A percentile compares a stretch with the other conserved stretches of the same genome.
phyloP scores from a whole-genome alignment of 1,139 yeast genomes.

The Taphrina betulina region DNA sequence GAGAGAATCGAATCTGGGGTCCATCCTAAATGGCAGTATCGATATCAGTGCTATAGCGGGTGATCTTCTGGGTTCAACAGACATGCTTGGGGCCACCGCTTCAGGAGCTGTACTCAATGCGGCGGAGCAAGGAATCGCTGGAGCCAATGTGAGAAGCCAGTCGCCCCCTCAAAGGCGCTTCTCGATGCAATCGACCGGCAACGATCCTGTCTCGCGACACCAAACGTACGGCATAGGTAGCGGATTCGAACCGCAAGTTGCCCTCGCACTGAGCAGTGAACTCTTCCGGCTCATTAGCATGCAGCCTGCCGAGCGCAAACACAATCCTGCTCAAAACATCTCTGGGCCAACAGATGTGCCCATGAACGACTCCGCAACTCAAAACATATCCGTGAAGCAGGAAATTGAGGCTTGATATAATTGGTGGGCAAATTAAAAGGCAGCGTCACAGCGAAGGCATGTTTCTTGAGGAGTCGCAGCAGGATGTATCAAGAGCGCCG shows the following conservation, averaged over 20 bases:
- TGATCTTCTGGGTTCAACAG: not conserved
- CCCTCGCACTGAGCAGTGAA: conserved; percentile 16
- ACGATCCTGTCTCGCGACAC: not conserved
- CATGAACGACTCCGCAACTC: too few species aligned
- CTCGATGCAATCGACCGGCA: conserved; percentile 1
- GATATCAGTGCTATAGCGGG: too few species aligned
- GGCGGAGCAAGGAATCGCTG: too few species aligned
- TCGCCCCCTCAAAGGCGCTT: not conserved
- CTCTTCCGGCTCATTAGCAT: conserved; percentile 15
- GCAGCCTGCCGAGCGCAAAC: conserved; percentile 3
- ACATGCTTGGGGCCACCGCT: not conserved
- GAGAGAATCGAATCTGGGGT: conserved; percentile 1
- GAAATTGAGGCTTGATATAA: conserved; percentile 9
- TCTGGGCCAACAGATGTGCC: too few species aligned
- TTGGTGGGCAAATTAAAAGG: too few species aligned
- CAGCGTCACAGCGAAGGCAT: too few species aligned
- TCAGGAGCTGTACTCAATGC: not conserved
- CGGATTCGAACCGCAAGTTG: conserved; percentile 17
- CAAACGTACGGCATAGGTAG: conserved; percentile 15
- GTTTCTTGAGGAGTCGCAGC: too few species aligned
- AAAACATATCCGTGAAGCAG: too few species aligned
- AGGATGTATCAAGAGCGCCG: too few species aligned
- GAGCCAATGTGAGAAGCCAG: too few species aligned
- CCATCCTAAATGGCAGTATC: conserved; percentile 1
- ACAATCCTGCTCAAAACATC: too few species aligned